Conservation (phyloP, 1,284 basidiomycete species). For the Phenoliferia sp. region DNA sequence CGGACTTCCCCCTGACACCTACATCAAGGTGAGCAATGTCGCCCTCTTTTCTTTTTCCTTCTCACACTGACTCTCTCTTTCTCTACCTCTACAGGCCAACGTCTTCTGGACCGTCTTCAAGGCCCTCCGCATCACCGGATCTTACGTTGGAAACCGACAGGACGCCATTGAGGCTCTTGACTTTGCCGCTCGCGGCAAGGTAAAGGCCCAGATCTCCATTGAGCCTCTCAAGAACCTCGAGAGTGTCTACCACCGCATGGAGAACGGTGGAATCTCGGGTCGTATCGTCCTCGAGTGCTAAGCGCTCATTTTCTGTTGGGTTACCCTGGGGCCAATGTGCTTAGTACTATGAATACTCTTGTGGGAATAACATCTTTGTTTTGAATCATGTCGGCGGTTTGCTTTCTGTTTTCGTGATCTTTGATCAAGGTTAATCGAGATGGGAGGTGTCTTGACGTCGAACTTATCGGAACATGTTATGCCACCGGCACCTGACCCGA, state of each 20-base stretch:
- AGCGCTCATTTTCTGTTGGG: too few relatives aligned
- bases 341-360: too few relatives aligned
- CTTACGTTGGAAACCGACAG: slow-evolving; percentile 41
- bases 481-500: too few relatives aligned
- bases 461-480: too few relatives aligned
- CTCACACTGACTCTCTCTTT: neutral
- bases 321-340: too few relatives aligned
- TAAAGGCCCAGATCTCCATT: slow-evolving; percentile 45
- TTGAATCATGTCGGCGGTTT: too few relatives aligned
- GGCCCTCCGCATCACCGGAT: slow-evolving; percentile 42
- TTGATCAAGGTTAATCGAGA: too few relatives aligned
- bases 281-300: slow-evolving; percentile 1
- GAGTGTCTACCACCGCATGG: slow-evolving; percentile 57
- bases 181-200: slow-evolving; percentile 28
- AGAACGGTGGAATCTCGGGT: slow-evolving; percentile 18
- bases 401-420: too few relatives aligned
- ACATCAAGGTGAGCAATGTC: slow-evolving; percentile 60
- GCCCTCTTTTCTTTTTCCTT: neutral
- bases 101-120: slow-evolving; percentile 73
- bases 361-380: too few relatives aligned
- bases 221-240: slow-evolving; percentile 54
- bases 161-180: slow-evolving; percentile 40
- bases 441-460: too few relatives aligned
- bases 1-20: slow-evolving; percentile 44
- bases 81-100: slow-evolving; percentile 42